These are phyloP conservation scores for Eucalyptus regnans DNA, from an alignment of 345 rosid species.

Conservation along the genomic window DNA sequence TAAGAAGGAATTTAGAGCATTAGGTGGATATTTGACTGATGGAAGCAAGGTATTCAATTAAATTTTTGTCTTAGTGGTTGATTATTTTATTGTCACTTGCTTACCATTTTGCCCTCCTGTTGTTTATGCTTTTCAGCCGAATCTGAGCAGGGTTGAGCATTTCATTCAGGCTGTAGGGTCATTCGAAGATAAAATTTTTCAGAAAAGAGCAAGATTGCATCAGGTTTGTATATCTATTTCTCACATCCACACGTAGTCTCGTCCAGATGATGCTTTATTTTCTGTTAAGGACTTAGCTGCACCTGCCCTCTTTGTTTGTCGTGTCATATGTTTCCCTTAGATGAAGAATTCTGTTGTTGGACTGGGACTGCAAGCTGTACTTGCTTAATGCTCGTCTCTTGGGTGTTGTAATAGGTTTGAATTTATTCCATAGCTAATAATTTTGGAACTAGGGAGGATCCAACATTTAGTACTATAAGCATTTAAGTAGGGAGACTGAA, in stretches of 20 bases:
- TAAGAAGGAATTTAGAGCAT: conserved; percentile 59
- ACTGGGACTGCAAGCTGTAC: not conserved
- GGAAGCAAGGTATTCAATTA: conserved; percentile 53
- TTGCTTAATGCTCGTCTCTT: not conserved
- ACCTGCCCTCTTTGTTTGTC: not conserved
- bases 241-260: not conserved
- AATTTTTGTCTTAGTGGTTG: not conserved
- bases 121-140: conserved; percentile 38
- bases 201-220: conserved; percentile 62
- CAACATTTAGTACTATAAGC: not conserved
- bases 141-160: conserved; percentile 63
- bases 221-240: conserved; percentile 24
- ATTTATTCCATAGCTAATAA: not conserved
- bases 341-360: not conserved
- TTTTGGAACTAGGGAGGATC: not conserved
- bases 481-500: not conserved
- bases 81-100: not conserved
- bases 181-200: conserved; percentile 76
- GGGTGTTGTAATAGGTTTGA: not conserved
- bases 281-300: not conserved
- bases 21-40: conserved; percentile 63
- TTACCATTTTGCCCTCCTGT: not conserved
- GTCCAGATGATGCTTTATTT: not conserved
- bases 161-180: conserved; percentile 89
- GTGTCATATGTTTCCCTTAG: not conserved